phyloP scores from a whole-genome alignment of 441 rosid genomes.

The Isatis lusitanica region DNA sequence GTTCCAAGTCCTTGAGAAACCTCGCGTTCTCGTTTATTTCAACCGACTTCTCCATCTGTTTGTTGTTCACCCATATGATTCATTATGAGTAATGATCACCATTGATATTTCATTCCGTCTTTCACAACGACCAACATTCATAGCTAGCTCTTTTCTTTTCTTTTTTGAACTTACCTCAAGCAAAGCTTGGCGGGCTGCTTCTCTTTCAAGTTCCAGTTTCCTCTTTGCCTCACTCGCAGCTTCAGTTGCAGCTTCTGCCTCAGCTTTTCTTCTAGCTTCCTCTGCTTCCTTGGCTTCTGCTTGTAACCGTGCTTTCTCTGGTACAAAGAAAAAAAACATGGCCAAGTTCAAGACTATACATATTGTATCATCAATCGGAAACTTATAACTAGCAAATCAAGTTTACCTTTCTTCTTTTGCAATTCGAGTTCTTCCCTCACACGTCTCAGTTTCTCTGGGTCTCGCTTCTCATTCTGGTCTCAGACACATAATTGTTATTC shows the following conservation, averaged over 20 bases:
- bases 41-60: constrained; percentile 89
- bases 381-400: constrained; percentile 1
- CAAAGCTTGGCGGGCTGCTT: constrained; percentile 83
- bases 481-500: background rate
- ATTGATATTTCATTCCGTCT: background rate
- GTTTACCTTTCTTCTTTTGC: constrained; percentile 70
- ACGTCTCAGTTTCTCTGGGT: constrained; percentile 67
- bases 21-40: constrained; percentile 68
- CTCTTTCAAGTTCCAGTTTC: constrained; percentile 77
- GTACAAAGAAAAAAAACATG: background rate
- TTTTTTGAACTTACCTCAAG: constrained; percentile 46
- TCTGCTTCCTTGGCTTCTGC: constrained; percentile 90
- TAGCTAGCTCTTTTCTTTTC: background rate
- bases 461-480: constrained; percentile 59
- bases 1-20: constrained; percentile 75
- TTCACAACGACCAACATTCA: background rate
- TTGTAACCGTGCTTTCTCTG: constrained; percentile 79
- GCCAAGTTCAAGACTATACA: background rate
- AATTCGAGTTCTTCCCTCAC: constrained; percentile 81
- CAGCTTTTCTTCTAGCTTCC: constrained; percentile 78
- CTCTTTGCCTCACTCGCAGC: constrained; percentile 64
- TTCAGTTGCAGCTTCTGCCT: constrained; percentile 69
- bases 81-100: background rate
- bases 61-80: background rate
- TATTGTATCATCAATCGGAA: background rate